Evolutionary conservation across 176 grass and related monocot genomes (phyloP), one percentile per base, ranked within the genome.

Genomic region (Zea luxurians): DNA sequence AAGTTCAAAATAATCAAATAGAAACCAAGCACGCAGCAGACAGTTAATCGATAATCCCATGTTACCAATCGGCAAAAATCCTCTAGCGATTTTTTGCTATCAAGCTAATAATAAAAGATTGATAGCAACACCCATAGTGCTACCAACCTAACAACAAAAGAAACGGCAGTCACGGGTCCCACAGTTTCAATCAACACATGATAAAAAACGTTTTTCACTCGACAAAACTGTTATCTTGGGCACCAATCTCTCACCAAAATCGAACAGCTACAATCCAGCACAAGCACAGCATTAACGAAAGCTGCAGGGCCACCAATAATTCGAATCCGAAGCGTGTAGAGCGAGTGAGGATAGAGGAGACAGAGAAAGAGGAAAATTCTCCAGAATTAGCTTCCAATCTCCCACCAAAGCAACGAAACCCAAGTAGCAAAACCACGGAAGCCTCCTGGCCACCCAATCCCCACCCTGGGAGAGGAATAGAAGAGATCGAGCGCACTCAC

Each of bases 401-500:
- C 48, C 21, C 62, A 86, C 37, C 40, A 64, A 64, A 86, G 48
- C 78, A 73, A 71, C 37, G 44, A 61, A 81, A 77, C 52, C 45
- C 66, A 82, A 78, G 61, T 65, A 67, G 66, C 1, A 18, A 37
- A 36, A 37, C 54, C 65, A 71, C 48, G 36, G 38, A 41, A 90
- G 64, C 1, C 75, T 47, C 37, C 41, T 50, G 9, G 48, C 48
- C 43, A 80, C 37, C 35, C 49, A 80, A 90, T 76, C 80, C 41
- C 54, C 13, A 4, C 36, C 2, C 8, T 0, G 61, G 64, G 58
- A 0, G 67, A 65, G 36, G 9, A 82, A 52, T 13, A 71, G 80
- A 84, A 37, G 72, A 88, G 74, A 87, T 81, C 83, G 48, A 83
- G 55, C 48, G 65, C 82, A 87, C 85, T 91, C 65, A 97, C 93